Percentiles rank a stretch among this genome's conserved stretches.
Evolutionary conservation across 2,329 filamentous ascomycete species (phyloP).

Genomic region (Clarireedia monteithiana): DNA sequence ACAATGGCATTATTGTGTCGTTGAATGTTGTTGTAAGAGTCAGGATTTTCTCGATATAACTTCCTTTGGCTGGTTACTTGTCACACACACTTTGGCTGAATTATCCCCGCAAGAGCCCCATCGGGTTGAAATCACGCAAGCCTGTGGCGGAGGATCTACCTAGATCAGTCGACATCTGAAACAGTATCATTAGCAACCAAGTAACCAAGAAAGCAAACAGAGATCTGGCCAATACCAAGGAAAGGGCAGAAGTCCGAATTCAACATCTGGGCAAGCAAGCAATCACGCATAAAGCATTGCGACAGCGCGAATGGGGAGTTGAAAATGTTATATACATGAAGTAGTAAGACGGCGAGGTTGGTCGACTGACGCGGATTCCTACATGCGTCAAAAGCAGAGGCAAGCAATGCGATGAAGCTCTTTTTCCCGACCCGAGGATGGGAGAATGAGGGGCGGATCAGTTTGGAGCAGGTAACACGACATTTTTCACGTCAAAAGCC

Average conservation of each 20-base stretch:
- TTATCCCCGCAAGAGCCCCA: neutral
- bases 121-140: neutral
- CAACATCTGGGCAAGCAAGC: neutral
- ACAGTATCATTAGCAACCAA: neutral
- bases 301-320: neutral
- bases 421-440: too few species aligned
- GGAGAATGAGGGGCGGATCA: neutral
- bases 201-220: neutral
- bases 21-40: too few species aligned
- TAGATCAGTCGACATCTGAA: slow-evolving; percentile 4
- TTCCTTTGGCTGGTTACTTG: neutral
- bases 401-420: neutral
- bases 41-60: too few species aligned
- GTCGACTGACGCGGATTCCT: too few species aligned
- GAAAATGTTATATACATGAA: neutral
- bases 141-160: neutral
- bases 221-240: neutral
- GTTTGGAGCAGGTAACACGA: too few species aligned
- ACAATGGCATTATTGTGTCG: neutral
- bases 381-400: neutral
- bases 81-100: neutral
- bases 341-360: neutral
- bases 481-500: too few species aligned
- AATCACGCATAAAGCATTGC: neutral
- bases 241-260: neutral